Base-by-base conservation (phyloP, 352 stramenopile species). In the Pseudoperonospora humuli region DNA sequence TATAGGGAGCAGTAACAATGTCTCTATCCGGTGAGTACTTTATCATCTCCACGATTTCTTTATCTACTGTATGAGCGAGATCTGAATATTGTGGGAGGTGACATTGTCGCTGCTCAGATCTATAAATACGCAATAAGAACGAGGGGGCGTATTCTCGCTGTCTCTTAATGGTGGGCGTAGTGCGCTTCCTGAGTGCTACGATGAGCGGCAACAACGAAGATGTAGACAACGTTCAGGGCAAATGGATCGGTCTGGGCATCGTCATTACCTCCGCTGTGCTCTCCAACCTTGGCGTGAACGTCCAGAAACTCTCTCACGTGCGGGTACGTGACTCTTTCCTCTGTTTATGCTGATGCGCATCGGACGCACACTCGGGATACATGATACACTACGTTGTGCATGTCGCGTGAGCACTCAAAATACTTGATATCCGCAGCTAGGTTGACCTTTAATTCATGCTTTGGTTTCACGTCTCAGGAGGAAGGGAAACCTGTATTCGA, bases 261-360 rank as follows among this genome's bases (percentile, higher is more conserved):
- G 76, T 89, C 46, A 77, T 91, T 25, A 61, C 53, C 44, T 88
- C 79, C 13, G 79, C 79, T n/a, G 69, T 92, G 44, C 67, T 89
- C 31, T 89, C 76, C 17, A 92, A 92, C 47, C 58, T 92, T 5
- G 79, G 79, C 33, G 79, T 92, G 17, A 92, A 92, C 54, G 75
- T 92, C 23, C 79, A 92, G 49, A 92, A 92, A 38, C 72, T 86
- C 54, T 92, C 79, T 9, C 79, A 92, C 50, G 75, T 87, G 28
- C 70, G 71, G 43, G 76, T 88, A 78, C 40, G n/a, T n/a, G 72
- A 58, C 24, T 10, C n/a, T 13, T 19, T 20, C 2, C 23, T 24
- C 27, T 57, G 23, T 42, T 9, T 39, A 49, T 15, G 8, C 14
- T 60, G 26, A 45, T 56, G 27, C 27, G 39, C 41, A 21, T 23